Percentiles rank a stretch among this genome's conserved stretches.
Conservation (phyloP, 805 yeast species). For the Nakazawaea molendinolei region DNA sequence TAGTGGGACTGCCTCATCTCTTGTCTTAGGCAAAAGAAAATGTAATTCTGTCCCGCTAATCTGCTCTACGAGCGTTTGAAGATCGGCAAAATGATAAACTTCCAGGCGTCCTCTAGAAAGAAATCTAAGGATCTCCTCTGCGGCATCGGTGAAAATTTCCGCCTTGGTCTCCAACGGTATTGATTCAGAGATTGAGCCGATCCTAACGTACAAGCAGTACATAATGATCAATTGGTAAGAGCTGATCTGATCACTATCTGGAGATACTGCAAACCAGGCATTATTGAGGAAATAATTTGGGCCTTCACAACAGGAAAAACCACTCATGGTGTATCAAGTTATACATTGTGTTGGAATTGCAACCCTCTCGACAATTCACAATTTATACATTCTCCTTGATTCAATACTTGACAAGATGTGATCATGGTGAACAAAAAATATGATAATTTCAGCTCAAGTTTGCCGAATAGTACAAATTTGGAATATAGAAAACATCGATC, state of each 20-base stretch:
- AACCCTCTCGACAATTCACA: no score
- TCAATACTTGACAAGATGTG: no score
- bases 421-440: no score
- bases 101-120: background rate
- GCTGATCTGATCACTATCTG: background rate
- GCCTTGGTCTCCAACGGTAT: background rate
- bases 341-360: no score
- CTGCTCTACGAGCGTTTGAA: background rate
- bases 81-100: background rate
- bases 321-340: no score
- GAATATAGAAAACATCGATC: no score
- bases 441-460: no score
- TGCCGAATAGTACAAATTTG: no score
- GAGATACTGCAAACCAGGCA: constrained; percentile 1
- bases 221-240: background rate
- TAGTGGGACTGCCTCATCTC: background rate
- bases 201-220: background rate
- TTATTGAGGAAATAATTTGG: constrained; percentile 3
- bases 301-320: no score
- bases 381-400: no score
- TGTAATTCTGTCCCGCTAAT: background rate
- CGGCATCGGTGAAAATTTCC: background rate
- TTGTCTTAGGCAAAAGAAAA: background rate
- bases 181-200: background rate
- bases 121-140: background rate